These are phyloP conservation scores for Fusarium fracticaudum DNA, from an alignment of 2,329 filamentous ascomycete genomes.

Conservation along the genomic window DNA sequence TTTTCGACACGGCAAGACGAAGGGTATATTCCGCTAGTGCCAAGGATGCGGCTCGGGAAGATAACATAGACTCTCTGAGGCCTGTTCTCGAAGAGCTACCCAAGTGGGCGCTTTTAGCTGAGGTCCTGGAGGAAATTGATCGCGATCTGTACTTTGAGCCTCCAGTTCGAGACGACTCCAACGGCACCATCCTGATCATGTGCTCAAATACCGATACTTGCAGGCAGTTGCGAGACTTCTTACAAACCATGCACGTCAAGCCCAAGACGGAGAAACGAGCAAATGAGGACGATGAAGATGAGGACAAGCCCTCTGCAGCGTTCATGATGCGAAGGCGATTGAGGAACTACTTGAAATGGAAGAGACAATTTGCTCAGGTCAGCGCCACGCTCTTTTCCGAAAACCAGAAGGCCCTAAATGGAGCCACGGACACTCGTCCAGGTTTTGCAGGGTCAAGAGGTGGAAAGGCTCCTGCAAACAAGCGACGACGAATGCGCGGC, in stretches of 20 bases:
- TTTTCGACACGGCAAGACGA: slow-evolving; percentile 89
- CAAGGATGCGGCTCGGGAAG: slow-evolving; percentile 59
- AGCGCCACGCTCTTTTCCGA: slow-evolving; percentile 81
- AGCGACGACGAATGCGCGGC: slow-evolving; percentile 84
- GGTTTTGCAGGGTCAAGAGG: slow-evolving; percentile 60
- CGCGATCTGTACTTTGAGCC: slow-evolving; percentile 88
- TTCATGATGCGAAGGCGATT: slow-evolving; percentile 93
- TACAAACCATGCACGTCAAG: slow-evolving; percentile 87
- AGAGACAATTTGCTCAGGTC: slow-evolving; percentile 86
- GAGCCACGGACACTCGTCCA: slow-evolving; percentile 67
- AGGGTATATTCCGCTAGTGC: slow-evolving; percentile 83
- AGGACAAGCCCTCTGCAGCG: slow-evolving; percentile 74
- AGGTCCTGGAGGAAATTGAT: slow-evolving; percentile 93
- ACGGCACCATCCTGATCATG: slow-evolving; percentile 95
- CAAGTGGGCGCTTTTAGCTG: slow-evolving; percentile 91
- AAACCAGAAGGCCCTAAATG: slow-evolving; percentile 79
- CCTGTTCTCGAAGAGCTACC: slow-evolving; percentile 93
- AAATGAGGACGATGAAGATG: slow-evolving; percentile 57
- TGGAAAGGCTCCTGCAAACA: slow-evolving; percentile 77
- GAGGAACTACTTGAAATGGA: slow-evolving; percentile 89
- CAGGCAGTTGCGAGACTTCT: slow-evolving; percentile 87
- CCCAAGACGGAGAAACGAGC: slow-evolving; percentile 59
- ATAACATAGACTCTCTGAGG: slow-evolving; percentile 69
- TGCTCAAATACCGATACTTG: slow-evolving; percentile 88
- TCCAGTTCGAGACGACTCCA: slow-evolving; percentile 79